Percentiles rank a stretch among this genome's conserved stretches.
phyloP scores from a whole-genome alignment of 2,329 filamentous ascomycete species.

The Colletotrichum navitas region DNA sequence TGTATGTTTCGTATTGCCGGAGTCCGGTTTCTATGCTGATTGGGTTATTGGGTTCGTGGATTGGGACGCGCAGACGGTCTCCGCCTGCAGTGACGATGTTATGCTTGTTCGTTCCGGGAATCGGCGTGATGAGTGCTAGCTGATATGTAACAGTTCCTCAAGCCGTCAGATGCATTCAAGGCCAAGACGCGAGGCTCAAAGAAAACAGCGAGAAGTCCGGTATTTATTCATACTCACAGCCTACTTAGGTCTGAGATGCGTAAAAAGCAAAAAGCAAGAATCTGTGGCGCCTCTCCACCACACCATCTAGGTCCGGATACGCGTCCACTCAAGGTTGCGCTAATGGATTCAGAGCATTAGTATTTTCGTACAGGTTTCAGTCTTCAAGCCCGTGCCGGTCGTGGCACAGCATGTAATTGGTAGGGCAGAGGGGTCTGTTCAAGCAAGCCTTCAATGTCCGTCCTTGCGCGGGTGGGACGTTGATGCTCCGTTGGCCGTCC shows the following conservation, averaged over 20 bases:
- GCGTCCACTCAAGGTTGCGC: conserved; percentile 13
- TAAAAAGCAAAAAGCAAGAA: conserved; percentile 15
- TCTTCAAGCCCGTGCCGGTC: conserved; percentile 34
- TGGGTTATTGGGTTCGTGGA: too few species aligned
- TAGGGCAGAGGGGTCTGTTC: conserved; percentile 18
- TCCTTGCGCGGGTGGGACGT: conserved; percentile 20
- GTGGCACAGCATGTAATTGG: conserved; percentile 31
- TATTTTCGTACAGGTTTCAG: conserved; percentile 37
- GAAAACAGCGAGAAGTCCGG: conserved; percentile 4
- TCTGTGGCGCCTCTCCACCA: neutral
- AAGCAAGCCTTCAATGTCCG: conserved; percentile 18
- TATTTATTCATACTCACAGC: conserved; percentile 19
- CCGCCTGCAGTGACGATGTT: neutral
- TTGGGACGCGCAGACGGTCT: too few species aligned
- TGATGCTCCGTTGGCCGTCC: conserved; percentile 35
- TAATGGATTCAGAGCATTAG: conserved; percentile 19
- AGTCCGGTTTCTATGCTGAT: neutral
- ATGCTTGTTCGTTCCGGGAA: neutral
- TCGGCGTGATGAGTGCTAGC: neutral
- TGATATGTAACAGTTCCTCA: neutral
- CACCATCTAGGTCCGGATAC: conserved; percentile 18
- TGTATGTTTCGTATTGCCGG: neutral
- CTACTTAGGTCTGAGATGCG: conserved; percentile 23
- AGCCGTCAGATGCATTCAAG: neutral
- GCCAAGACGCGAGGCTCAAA: neutral